These are phyloP conservation scores for Ceratocystis ficicola DNA, from an alignment of 2,329 filamentous ascomycete genomes.

Conservation along the genomic window DNA sequence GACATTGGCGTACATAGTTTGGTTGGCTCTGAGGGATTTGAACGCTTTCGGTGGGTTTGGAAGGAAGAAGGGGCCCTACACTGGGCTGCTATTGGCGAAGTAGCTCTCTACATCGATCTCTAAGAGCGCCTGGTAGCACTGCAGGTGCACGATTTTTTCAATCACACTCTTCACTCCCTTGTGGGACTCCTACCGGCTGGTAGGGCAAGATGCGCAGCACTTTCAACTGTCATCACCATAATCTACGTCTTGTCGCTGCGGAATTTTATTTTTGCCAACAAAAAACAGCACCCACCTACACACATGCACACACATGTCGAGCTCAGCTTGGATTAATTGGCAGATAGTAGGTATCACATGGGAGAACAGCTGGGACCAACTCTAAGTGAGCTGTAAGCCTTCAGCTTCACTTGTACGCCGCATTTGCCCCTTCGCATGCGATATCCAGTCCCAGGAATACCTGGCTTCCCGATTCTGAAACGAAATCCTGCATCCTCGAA, in stretches of 20 bases:
- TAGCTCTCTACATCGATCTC: neutral
- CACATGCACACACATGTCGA: too few relatives aligned
- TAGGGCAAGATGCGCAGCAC: neutral
- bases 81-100: neutral
- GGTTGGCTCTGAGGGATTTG: neutral
- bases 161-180: neutral
- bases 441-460: neutral
- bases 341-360: too few relatives aligned
- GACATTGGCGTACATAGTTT: neutral
- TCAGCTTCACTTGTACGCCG: neutral
- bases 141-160: neutral
- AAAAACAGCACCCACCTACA: neutral
- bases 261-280: neutral
- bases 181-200: neutral
- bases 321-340: too few relatives aligned
- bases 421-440: neutral
- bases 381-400: neutral
- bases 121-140: neutral
- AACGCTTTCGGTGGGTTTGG: neutral
- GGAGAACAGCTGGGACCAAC: too few relatives aligned
- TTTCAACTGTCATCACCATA: neutral
- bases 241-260: neutral
- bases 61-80: neutral
- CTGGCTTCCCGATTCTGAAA: constrained; percentile 3
- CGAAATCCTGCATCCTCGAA: neutral